phyloP scores from a whole-genome alignment of 2,329 filamentous ascomycete genomes.

The Arthrobotrys musiformis region DNA sequence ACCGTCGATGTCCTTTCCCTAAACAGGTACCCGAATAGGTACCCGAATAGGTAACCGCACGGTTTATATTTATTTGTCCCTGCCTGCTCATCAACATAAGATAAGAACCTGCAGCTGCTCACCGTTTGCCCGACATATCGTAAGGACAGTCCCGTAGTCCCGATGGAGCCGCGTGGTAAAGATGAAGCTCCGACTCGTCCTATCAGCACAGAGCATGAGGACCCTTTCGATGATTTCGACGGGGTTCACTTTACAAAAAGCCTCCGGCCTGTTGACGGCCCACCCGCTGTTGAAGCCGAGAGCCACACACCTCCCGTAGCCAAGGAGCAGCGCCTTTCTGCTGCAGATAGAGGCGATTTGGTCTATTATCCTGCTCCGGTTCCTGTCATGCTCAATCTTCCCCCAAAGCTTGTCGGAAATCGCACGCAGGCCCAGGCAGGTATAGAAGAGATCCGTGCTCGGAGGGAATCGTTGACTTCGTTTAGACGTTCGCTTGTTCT shows the following conservation, averaged over 20 bases:
- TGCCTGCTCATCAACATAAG: not conserved
- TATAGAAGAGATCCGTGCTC: constrained; percentile 23
- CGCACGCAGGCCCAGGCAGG: constrained; percentile 31
- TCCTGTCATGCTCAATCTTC: constrained; percentile 90
- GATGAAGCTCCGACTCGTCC: not conserved
- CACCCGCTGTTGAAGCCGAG: constrained; percentile 22
- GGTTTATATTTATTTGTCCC: no score
- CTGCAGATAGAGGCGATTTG: constrained; percentile 65
- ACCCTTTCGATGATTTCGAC: constrained; percentile 82
- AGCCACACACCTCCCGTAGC: constrained; percentile 55
- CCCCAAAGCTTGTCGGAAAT: constrained; percentile 80
- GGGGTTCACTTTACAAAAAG: constrained; percentile 74
- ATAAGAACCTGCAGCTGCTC: not conserved
- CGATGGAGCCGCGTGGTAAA: not conserved
- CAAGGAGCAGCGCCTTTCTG: constrained; percentile 57
- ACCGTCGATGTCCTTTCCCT: no score
- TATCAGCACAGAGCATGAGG: constrained; percentile 48
- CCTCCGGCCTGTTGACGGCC: constrained; percentile 65
- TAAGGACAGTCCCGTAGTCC: not conserved
- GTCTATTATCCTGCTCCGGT: constrained; percentile 96
- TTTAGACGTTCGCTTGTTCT: constrained; percentile 48
- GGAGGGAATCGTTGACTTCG: constrained; percentile 42
- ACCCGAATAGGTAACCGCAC: no score
- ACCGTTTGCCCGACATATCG: not conserved
- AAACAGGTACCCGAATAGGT: no score